A percentile compares a stretch with the other conserved stretches of the same genome.
Conservation (phyloP, 2,329 filamentous ascomycete genomes). For the Onygena corvina region DNA sequence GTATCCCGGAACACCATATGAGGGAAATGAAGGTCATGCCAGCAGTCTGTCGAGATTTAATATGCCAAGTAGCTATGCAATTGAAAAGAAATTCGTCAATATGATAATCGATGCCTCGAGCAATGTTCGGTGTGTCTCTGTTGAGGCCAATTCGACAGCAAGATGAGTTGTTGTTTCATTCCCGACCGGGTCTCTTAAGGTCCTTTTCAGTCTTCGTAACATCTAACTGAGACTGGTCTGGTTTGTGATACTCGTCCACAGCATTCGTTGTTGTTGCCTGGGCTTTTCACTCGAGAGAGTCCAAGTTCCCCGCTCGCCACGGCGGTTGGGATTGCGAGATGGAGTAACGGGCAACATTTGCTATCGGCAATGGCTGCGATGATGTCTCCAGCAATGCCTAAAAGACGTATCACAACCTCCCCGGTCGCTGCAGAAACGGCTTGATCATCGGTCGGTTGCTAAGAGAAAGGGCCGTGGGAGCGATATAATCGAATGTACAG, state of each 20-base stretch:
- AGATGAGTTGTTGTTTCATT: neutral
- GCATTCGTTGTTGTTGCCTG: neutral
- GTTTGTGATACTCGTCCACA: neutral
- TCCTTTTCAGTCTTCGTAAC: neutral
- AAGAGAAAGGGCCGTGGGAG: conserved; percentile 13
- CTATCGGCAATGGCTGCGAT: too few relatives aligned
- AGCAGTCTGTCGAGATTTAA: too few relatives aligned
- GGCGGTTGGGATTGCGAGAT: neutral
- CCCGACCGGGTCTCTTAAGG: neutral
- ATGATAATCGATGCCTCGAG: neutral
- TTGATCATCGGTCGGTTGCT: neutral
- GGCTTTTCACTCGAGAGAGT: neutral
- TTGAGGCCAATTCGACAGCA: neutral
- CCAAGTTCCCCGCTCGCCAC: neutral
- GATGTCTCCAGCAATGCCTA: too few relatives aligned
- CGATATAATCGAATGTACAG: too few relatives aligned
- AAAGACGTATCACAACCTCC: too few relatives aligned
- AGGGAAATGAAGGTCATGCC: too few relatives aligned
- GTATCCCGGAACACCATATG: too few relatives aligned
- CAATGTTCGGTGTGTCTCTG: neutral
- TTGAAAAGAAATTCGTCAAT: too few relatives aligned
- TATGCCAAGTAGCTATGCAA: too few relatives aligned
- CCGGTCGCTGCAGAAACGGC: too few relatives aligned
- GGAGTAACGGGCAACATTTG: too few relatives aligned
- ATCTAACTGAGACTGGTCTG: neutral